These are phyloP conservation scores for Xylaria multiplex DNA, from an alignment of 2,329 filamentous ascomycete genomes.

Conservation along the genomic window DNA sequence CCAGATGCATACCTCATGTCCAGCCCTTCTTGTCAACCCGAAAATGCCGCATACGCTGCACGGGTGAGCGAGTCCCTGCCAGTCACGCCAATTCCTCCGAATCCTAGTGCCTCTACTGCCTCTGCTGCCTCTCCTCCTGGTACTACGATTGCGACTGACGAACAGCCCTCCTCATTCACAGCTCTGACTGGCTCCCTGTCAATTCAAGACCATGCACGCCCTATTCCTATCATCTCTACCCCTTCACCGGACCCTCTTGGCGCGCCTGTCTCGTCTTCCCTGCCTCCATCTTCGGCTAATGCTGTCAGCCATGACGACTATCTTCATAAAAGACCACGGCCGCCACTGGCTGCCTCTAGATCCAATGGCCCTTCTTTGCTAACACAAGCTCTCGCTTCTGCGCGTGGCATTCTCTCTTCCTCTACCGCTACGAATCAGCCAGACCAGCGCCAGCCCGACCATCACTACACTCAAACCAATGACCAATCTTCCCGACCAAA, in stretches of 20 bases:
- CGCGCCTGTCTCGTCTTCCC: constrained; percentile 40
- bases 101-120: constrained; percentile 39
- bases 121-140: constrained; percentile 34
- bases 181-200: constrained; percentile 45
- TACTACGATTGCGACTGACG: constrained; percentile 43
- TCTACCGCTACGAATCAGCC: constrained; percentile 42
- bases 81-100: constrained; percentile 36
- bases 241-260: constrained; percentile 31
- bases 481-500: constrained; percentile 37
- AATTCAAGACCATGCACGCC: constrained; percentile 40
- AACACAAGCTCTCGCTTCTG: constrained; percentile 67
- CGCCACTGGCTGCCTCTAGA: constrained; percentile 54
- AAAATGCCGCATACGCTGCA: constrained; percentile 64
- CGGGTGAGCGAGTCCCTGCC: constrained; percentile 44
- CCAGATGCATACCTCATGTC: constrained; percentile 70
- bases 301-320: constrained; percentile 51
- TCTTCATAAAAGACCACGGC: constrained; percentile 60
- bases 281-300: constrained; percentile 43
- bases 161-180: constrained; percentile 42
- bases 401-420: constrained; percentile 59
- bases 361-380: constrained; percentile 65
- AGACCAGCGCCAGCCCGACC: constrained; percentile 44
- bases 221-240: constrained; percentile 39
- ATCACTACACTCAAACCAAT: constrained; percentile 40
- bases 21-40: constrained; percentile 59